Base-by-base conservation (phyloP, 129 eudicot genomes). In the Mikania micrantha region DNA sequence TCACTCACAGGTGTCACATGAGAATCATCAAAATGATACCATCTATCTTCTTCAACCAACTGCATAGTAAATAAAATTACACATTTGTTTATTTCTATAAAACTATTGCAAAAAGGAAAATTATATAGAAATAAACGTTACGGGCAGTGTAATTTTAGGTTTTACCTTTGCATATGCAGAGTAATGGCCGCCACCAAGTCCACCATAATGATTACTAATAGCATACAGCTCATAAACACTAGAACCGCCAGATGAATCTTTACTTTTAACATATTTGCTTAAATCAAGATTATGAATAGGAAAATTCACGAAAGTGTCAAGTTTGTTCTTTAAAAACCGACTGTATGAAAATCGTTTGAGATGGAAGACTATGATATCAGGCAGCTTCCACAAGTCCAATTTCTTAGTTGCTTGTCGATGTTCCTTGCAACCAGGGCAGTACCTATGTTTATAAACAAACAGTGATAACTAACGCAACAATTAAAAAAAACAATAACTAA, bases 151-250 rank as follows among this genome's bases (percentile, higher is more conserved):
- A 2, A 1, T 16, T 41, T 15, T 38, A 39, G 13, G 16, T 72
- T 8, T 77, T 84, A 90, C 99, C 97, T 94, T 90, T 41, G 97
- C 90, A 35, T 90, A 90, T 40, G 99, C 99, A 59, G 99, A 73
- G 67, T 94, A 94, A 81, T 94, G 99, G 12, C 99, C 99, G n/a
- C 97, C 97, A 58, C 99, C 97, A 73, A 94, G 97, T 36, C 99
- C 99, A 40, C 99, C 99, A 74, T 94, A 94, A 71, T 94, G 99
- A 77, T 94, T 94, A 83, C 99, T 94, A 56, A 94, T 81, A 64
- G 99, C 99, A 68, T 89, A 94, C 29, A 94, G 60, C 72, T 94
- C 95, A 70, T 94, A 94, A 8, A 83, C 75, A 47, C 77, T 80
- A 31, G 92, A 72, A 31, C 83, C 77, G 12, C 64, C 85, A 38